Percentiles rank a stretch among this genome's conserved stretches.
Conservation (phyloP, 1,284 basidiomycete species). For the Spongispora temasekensis region DNA sequence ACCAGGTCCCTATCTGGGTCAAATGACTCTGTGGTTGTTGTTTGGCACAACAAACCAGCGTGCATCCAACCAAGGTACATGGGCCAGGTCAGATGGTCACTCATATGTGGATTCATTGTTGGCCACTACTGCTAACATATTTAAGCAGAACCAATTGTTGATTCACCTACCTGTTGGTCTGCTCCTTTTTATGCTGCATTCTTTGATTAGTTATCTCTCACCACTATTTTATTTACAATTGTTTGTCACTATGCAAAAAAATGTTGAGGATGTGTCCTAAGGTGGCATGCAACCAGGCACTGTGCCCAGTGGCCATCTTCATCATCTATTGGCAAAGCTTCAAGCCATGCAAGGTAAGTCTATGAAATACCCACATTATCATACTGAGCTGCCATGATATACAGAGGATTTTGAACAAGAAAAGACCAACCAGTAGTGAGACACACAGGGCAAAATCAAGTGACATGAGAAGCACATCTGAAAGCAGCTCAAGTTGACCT, state of each 20-base stretch:
- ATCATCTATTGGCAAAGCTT: background rate
- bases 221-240: background rate
- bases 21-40: background rate
- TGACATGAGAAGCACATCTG: background rate
- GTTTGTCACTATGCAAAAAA: background rate
- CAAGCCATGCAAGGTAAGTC: background rate
- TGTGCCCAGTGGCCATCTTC: background rate
- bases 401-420: background rate
- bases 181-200: background rate
- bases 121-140: background rate
- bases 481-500: background rate
- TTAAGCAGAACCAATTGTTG: background rate
- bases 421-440: background rate
- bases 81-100: background rate
- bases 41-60: no score
- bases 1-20: background rate
- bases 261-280: background rate
- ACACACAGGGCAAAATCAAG: background rate
- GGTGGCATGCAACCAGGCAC: background rate
- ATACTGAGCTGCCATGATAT: background rate
- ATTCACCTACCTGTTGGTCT: background rate
- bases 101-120: background rate
- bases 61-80: background rate
- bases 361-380: background rate
- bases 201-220: background rate